These are phyloP conservation scores for Syncephalastrum monosporum DNA, from an alignment of 371 early-diverging fungal species.

Conservation along the genomic window DNA sequence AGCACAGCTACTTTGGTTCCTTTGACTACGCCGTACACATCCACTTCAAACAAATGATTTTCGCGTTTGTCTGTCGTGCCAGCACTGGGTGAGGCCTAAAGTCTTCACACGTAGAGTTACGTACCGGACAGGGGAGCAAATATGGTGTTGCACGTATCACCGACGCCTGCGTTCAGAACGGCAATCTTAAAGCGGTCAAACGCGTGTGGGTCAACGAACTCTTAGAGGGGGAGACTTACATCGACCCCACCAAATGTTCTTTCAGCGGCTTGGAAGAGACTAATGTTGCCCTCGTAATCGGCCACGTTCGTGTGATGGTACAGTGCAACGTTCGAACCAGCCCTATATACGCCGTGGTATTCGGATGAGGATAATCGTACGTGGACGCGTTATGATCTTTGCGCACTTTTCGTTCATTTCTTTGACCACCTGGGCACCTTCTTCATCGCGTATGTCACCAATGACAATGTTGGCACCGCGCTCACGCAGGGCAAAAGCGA, in stretches of 20 bases:
- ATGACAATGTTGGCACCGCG: slow-evolving; percentile 60
- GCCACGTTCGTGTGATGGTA: slow-evolving; percentile 63
- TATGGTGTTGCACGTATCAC: slow-evolving; percentile 25
- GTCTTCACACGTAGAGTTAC: slow-evolving; percentile 19
- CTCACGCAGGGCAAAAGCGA: slow-evolving; percentile 42
- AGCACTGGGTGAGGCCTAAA: neutral
- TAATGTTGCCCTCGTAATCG: slow-evolving; percentile 39
- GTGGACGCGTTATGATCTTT: neutral
- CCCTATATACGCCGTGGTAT: neutral
- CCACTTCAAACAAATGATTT: slow-evolving; percentile 57
- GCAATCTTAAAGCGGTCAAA: slow-evolving; percentile 1
- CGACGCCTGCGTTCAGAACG: slow-evolving; percentile 17
- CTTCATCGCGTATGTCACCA: slow-evolving; percentile 56
- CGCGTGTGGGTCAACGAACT: slow-evolving; percentile 10
- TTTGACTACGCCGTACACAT: slow-evolving; percentile 63
- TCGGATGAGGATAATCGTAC: neutral
- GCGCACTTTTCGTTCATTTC: slow-evolving; percentile 42
- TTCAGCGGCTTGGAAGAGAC: slow-evolving; percentile 49
- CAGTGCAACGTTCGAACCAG: slow-evolving; percentile 29
- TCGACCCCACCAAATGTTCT: slow-evolving; percentile 59
- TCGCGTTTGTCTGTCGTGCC: slow-evolving; percentile 16
- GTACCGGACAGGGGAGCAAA: slow-evolving; percentile 13
- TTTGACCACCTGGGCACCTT: slow-evolving; percentile 30
- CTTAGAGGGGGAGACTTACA: slow-evolving; percentile 36
- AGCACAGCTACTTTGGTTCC: slow-evolving; percentile 35